Evolutionary conservation across 352 stramenopile species (phyloP), one percentile per base, ranked within the genome.

Genomic region (Hyaloperonospora arabidopsidis): DNA sequence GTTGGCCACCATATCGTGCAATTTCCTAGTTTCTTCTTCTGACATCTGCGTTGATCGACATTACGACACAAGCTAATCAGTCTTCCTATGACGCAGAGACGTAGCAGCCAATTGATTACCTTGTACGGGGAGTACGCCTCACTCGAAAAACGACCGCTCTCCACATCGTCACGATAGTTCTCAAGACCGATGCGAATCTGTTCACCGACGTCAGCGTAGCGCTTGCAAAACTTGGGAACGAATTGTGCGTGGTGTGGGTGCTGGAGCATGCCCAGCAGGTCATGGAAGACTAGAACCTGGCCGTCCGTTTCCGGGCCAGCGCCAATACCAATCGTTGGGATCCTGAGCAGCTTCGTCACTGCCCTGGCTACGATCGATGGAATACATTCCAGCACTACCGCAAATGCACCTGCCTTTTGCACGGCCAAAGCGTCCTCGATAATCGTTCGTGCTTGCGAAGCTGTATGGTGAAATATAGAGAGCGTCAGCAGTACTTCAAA

Each of bases 241-340:
- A 84, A 76, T 58, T 93, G 80, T 19, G 93, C 91, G 62, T 99
- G 95, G 66, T 99, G 96, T 0, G 97, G 97, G 69, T 99, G 97
- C 60, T 96, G 91, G 18, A 98, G 78, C 92, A 99, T 98, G 15
- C 97, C 96, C 29, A 99, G 69, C 65, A 99, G 84, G 65, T 99
- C 96, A 64, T 99, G 96, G 68, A 96, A 99, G 5, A 99, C 96
- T 17, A 99, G 65, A 18, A 99, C 83, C 67, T 98, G 95, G 2
- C 95, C 95, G 41, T 89, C 96, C 2, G 94, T 98, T 22, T 95
- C 68, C 11, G 86, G 76, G 0, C 93, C 93, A 43, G 95, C 95
- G 34, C 97, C 97, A 64, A 99, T 99, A 19, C 97, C 97, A 65
- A 99, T 99, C 2, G 92, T 98, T 5, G 97, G 96, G 65, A 99